These are phyloP conservation scores for Cladobotryum mycophilum DNA, from an alignment of 2,329 filamentous ascomycete species.

Conservation along the genomic window DNA sequence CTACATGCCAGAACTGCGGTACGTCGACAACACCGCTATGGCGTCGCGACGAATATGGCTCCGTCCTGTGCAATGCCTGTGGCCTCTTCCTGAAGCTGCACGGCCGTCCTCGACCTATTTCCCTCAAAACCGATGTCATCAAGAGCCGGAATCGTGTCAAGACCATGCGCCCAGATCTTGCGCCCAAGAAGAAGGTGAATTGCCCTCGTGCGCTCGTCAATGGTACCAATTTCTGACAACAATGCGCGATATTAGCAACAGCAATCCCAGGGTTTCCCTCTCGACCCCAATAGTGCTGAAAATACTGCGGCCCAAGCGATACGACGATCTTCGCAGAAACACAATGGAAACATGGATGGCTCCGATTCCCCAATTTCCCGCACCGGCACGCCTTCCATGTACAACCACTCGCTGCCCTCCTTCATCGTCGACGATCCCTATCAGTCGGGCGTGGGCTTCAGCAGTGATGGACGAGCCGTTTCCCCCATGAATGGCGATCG, in stretches of 20 bases:
- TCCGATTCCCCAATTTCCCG: slow-evolving; percentile 74
- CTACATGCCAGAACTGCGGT: slow-evolving; percentile 91
- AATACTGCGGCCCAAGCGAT: slow-evolving; percentile 47
- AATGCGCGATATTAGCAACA: slow-evolving; percentile 23
- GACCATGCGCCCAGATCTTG: slow-evolving; percentile 69
- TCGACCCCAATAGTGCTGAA: slow-evolving; percentile 55
- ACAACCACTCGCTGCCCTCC: slow-evolving; percentile 67
- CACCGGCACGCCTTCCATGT: slow-evolving; percentile 70
- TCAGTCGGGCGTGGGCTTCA: slow-evolving; percentile 43
- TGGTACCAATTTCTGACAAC: too few species aligned
- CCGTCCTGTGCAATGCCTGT: slow-evolving; percentile 97
- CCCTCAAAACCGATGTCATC: slow-evolving; percentile 97
- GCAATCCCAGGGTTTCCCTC: slow-evolving; percentile 32
- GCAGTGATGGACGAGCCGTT: slow-evolving; percentile 45
- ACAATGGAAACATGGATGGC: slow-evolving; percentile 66
- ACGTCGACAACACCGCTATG: slow-evolving; percentile 95
- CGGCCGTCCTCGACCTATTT: slow-evolving; percentile 86
- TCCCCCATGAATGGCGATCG: slow-evolving; percentile 53
- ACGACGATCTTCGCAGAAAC: slow-evolving; percentile 62
- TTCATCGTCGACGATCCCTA: slow-evolving; percentile 73
- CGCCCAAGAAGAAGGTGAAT: slow-evolving; percentile 76
- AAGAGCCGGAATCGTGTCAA: slow-evolving; percentile 99
- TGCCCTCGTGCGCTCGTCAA: background rate
- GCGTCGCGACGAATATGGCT: slow-evolving; percentile 92
- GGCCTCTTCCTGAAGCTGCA: slow-evolving; percentile 96